Base-by-base conservation (phyloP, 2,329 filamentous ascomycete species). In the Mycosphaerella sp. region DNA sequence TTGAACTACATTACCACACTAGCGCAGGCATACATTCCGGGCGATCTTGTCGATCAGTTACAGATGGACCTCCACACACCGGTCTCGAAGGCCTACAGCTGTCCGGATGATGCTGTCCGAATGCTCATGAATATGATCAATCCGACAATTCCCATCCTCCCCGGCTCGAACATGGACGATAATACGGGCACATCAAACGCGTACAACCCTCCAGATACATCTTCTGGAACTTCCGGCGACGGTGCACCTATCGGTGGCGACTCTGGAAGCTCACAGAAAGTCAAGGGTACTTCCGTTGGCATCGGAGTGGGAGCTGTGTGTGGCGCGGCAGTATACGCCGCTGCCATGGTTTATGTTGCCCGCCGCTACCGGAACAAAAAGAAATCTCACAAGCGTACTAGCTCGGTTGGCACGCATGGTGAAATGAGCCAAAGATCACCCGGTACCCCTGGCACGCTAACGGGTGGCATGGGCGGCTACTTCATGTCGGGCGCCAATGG, bases 281-380 rank as follows among this genome's bases (percentile, higher is more conserved):
- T 84, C 41, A 79, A 80, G 56, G 82, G 80, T 37, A 84, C 82
- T 68, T 84, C 75, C 63, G 80, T 74, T 58, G 80, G 71, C 64
- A 86, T 95, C 63, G 87, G 85, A 50, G 77, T 88, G 17, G 88
- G 87, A 62, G 85, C 87, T 21, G 81, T 90, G 28, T 79, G 80
- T 39, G 84, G 89, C 64, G 88, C 87, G 37, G 86, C 84, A 44
- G 84, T 89, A n/a, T 95, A 95, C 61, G 90, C 89, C 65, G 87
- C 86, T 10, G 89, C 88, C 68, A 95, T 96, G 90, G 91, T 95
- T 74, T 84, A 93, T 64, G 82, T 95, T 59, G 90, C 90, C 44
- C 84, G 89, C 55, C 81, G 90, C 54, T 95, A 95, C 79, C 88
- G 90, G 77, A 85, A 86, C 74, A 89, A 86, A 78, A 75, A 81